Percentiles rank a stretch among this genome's conserved stretches.
These are phyloP conservation scores for Adansonia digitata DNA, from an alignment of 345 rosid species.

Conservation along the genomic window DNA sequence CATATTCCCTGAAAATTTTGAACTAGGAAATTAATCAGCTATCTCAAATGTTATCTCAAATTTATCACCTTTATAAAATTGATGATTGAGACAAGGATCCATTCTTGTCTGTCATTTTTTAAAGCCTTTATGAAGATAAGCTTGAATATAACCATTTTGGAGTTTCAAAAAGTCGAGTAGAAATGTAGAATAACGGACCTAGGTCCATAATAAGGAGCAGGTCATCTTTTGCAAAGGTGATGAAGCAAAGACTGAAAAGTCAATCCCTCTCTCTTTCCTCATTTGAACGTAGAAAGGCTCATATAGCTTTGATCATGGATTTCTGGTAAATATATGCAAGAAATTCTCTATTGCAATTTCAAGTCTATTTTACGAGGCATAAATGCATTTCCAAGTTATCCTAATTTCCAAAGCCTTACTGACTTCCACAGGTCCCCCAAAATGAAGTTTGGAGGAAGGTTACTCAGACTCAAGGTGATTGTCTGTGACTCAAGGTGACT, in stretches of 20 bases:
- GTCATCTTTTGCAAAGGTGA: neutral
- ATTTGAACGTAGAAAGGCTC: too few species aligned
- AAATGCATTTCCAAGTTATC: neutral
- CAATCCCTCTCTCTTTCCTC: too few species aligned
- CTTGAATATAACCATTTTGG: neutral
- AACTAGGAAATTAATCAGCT: neutral
- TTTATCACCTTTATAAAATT: neutral
- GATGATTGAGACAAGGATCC: neutral
- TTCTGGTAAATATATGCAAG: neutral
- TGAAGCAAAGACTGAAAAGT: too few species aligned
- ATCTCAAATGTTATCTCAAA: neutral
- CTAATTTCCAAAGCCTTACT: neutral
- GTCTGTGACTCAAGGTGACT: too few species aligned
- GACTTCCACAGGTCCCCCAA: too few species aligned
- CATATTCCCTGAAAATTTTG: slow-evolving; percentile 21
- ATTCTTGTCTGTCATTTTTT: neutral
- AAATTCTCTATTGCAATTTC: neutral
- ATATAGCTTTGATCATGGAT: neutral
- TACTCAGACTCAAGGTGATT: too few species aligned
- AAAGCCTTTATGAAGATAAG: neutral
- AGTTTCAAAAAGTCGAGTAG: neutral
- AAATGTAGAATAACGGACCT: neutral
- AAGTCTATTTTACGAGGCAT: neutral
- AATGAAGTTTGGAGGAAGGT: too few species aligned
- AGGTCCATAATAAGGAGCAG: neutral